Base-by-base conservation (phyloP, 768 basidiomycete genomes). In the Dictyophora rubrovolvata region DNA sequence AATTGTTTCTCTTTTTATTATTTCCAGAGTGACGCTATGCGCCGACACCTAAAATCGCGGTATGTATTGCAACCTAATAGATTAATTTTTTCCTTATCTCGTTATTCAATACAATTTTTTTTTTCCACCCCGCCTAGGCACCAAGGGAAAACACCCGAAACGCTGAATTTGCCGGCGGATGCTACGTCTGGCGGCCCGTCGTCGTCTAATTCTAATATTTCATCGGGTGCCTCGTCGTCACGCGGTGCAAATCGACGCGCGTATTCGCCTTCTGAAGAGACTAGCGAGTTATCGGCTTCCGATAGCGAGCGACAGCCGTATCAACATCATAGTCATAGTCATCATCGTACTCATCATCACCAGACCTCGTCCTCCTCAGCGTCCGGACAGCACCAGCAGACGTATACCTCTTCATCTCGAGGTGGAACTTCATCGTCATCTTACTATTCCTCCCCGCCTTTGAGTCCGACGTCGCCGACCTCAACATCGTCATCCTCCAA, bases 11-110 rank as follows among this genome's bases (percentile, higher is more conserved):
- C 21, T 46, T 59, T 48, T 60, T 53, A 71, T 64, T 14, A 28
- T 55, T 48, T 54, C 61, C 64, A 89, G 87, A 85, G 86, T n/a
- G 87, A 89, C 70, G 87, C 87, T 18, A 75, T 87, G n/a, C 76
- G 84, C 48, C 76, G 87, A 65, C 87, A 89, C 68, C 85, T 88
- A 71, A 87, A 87, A 65, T 87, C 87, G 62, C 80, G 86, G 87
- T 85, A 62, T 62, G 76, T 65, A 12, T n/a, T 35, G 20, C 35
- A 20, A 20, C 34, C 34, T 9, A 37, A 37, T 8, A 42, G 42
- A 42, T 14, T 14, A 42, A 42, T 3, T 42, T 14, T 4, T 14
- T 42, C n/a, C n/a, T 42, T 14, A n/a, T 42, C n/a, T 42, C 12
- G n/a, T 14, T 42, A 14, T 42, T n/a, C 12, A 42, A 42, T 42